These are phyloP conservation scores for Exophiala sp. DNA, from an alignment of 2,329 filamentous ascomycete species.

Conservation along the genomic window DNA sequence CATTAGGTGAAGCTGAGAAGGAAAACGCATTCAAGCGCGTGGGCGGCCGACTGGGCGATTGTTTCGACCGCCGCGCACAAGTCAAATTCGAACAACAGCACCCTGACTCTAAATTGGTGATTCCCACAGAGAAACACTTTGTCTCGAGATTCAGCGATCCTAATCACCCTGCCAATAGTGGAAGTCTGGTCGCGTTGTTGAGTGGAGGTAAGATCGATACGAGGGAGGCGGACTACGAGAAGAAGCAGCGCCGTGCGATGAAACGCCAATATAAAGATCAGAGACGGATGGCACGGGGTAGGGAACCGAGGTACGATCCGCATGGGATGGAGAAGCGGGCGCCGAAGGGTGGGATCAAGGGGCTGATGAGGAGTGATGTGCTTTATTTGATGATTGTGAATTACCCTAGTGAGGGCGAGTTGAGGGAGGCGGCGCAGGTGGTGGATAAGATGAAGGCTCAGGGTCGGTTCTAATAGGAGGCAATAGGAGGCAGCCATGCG, in stretches of 20 bases:
- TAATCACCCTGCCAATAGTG: conserved; percentile 48
- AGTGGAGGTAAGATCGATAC: conserved; percentile 39
- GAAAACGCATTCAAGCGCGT: conserved; percentile 24
- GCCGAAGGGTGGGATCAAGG: conserved; percentile 8
- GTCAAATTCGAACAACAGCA: conserved; percentile 41
- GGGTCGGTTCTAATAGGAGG: too few relatives aligned
- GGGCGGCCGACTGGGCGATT: conserved; percentile 41
- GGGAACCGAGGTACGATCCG: conserved; percentile 12
- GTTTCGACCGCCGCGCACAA: conserved; percentile 48
- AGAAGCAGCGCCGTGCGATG: conserved; percentile 1
- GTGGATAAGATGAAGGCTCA: background rate
- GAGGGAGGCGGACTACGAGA: conserved; percentile 5
- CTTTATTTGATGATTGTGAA: conserved; percentile 18
- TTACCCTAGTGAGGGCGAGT: conserved; percentile 8
- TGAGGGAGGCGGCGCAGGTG: conserved; percentile 2
- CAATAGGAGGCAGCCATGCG: too few relatives aligned
- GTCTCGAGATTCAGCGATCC: conserved; percentile 50
- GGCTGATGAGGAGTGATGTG: conserved; percentile 6
- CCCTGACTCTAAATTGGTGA: conserved; percentile 38
- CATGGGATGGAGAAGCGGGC: conserved; percentile 1
- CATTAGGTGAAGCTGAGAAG: conserved; percentile 14
- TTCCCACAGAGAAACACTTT: conserved; percentile 36
- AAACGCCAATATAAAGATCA: conserved; percentile 3
- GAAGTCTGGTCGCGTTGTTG: conserved; percentile 44
- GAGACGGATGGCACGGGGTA: conserved; percentile 8